Percentiles rank a stretch among this genome's conserved stretches.
These are phyloP conservation scores for Mortierella sp. DNA, from an alignment of 371 early-diverging fungal species.

Conservation along the genomic window DNA sequence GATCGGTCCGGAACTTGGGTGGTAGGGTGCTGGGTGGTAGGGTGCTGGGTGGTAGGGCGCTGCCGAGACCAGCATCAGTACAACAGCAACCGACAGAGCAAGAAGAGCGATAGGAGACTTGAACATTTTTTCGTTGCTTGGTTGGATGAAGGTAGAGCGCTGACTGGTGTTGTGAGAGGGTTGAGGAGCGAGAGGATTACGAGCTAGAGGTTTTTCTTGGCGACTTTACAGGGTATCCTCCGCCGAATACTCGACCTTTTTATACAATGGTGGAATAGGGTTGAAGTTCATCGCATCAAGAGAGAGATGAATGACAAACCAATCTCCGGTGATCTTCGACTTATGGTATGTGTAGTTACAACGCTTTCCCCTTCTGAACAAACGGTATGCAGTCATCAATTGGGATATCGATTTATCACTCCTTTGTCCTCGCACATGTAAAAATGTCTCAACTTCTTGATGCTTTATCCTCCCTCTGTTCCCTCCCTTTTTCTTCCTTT, in stretches of 20 bases:
- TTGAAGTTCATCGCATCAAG: neutral
- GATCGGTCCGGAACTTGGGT: neutral
- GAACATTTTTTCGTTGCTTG: no score
- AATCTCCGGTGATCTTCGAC: neutral
- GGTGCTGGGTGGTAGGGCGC: conserved; percentile 1
- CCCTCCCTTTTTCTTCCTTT: neutral
- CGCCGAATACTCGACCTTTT: no score
- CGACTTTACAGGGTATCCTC: no score
- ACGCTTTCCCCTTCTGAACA: no score
- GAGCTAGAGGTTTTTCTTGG: no score
- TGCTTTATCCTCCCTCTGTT: neutral
- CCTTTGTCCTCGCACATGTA: neutral
- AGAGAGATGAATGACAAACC: neutral
- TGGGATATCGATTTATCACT: conserved; percentile 7
- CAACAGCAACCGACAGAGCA: neutral
- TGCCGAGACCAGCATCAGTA: neutral
- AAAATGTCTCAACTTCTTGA: neutral
- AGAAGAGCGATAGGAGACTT: neutral
- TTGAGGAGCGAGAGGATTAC: no score
- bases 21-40: neutral
- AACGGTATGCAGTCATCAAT: no score
- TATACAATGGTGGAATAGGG: no score
- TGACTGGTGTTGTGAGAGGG: neutral
- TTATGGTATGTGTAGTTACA: no score
- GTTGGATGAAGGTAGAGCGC: neutral